Base-by-base conservation (phyloP, 2,329 filamentous ascomycete genomes). In the Colletotrichum godetiae region DNA sequence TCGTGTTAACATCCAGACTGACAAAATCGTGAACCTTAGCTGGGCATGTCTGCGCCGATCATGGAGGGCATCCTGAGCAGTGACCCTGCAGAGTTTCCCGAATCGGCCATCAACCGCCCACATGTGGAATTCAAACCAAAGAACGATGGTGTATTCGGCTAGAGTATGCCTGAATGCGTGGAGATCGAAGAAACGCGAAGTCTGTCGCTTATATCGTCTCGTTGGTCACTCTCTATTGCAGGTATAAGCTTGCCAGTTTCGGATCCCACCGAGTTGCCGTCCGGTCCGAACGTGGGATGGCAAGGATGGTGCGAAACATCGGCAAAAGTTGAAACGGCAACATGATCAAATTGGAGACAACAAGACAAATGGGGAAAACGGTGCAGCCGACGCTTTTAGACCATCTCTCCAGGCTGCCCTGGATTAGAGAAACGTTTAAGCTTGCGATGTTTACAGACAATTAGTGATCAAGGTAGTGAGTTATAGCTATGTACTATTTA, bases 41-140 rank as follows among this genome's bases (percentile, higher is more conserved):
- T 73, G 31, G 70, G 70, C 35, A 69, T 73, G 70, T 65, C 70
- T 6, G 70, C 70, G 6, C 70, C 70, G 13, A 69, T 73, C 31
- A 35, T 73, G 66, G 70, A 73, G 6, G 70, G 66, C n/a, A 73
- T 65, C 5, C 33, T 69, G 33, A 27, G 59, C 8, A 29, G 31
- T 7, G 70, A 73, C 1, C 70, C 66, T 0, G 66, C 27, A 6
- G 29, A 56, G 22, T 56, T 59, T 22, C 70, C 70, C 2, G 42
- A 22, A 24, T 73, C 55, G 4, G 66, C 70, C 12, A 59, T 57
- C 33, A 65, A 69, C 10, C 52, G 29, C 1, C 70, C 70, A 1
- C 66, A 73, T 11, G 66, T 73, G 2, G 60, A 69, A 2, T 69
- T 73, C 1, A 46, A 73, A 2, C 66, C 70, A 5, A 73, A 69